Base-by-base conservation (phyloP, 345 rosid species). In the Diplotaxis tenuifolia region DNA sequence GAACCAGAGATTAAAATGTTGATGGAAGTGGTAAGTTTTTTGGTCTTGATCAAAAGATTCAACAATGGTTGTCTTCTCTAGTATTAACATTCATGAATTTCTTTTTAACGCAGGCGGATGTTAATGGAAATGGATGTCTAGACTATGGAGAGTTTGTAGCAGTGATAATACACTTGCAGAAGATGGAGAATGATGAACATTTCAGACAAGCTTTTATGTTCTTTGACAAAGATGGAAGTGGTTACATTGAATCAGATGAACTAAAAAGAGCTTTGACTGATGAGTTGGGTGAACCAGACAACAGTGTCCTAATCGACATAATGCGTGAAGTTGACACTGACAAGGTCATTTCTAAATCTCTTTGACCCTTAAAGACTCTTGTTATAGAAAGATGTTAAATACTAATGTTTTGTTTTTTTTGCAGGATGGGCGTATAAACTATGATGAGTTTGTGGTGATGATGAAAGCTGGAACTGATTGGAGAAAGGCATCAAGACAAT, bases 401-500 rank as follows among this genome's bases (percentile, higher is more conserved):
- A 1, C 38, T 50, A 62, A 20, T 54, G 34, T 45, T 70, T 58
- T 27, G 9, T 4, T 49, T 75, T 65, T 67, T 75, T 65, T 67
- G 28, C 83, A 94, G 97, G 98, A 94, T 2, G 95, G 96, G 18
- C 65, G 82, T 31, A 91, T 94, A 67, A 89, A 96, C 79, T 94
- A 91, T 3, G 97, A 94, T 22, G 98, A 94, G 69, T 94, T 94
- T 78, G 96, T 87, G 59, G 89, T 87, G 3, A 94, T 94, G 98
- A 94, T 94, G 98, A 94, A 91, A 91, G 77, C 98, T 10, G 98
- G 98, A 80, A 94, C 98, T 0, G 98, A 94, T 40, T 94, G 98
- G 98, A 87, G 98, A 78, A 94, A 94, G 83, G 98, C 98, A 0
- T 94, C 98, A 9, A 84, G 98, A 27, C 98, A 94, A 77, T 94